Evolutionary conservation across 2,329 filamentous ascomycete genomes (phyloP).

Genomic region (Fusarium sp.): DNA sequence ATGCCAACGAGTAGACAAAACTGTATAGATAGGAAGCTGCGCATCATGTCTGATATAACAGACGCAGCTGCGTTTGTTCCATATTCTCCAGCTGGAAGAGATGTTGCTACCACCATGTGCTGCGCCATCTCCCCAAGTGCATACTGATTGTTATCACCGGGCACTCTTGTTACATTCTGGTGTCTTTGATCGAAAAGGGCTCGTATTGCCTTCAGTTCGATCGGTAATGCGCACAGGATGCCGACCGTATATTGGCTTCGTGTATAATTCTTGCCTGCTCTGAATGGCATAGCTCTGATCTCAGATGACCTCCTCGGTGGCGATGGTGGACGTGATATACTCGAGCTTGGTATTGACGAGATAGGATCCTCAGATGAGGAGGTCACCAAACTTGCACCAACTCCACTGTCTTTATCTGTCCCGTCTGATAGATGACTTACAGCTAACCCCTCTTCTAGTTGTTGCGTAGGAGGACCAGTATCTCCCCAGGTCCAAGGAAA

Average conservation of each 20-base stretch:
- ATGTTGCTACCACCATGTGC: background rate
- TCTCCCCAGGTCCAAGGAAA: background rate
- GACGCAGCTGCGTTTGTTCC: background rate
- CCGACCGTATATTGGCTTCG: background rate
- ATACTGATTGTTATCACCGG: background rate
- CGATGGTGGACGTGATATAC: too few species aligned
- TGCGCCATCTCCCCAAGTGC: background rate
- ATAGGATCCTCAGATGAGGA: background rate
- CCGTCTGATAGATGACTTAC: too few species aligned
- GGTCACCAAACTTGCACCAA: accelerated
- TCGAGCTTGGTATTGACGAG: background rate
- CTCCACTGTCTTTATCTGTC: background rate
- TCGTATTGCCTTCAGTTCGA: background rate
- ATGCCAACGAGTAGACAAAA: background rate
- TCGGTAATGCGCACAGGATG: background rate
- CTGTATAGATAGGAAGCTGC: background rate
- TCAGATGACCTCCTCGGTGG: background rate
- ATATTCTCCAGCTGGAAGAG: background rate
- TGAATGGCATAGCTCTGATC: accelerated
- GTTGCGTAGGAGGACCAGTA: background rate
- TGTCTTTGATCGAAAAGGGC: background rate
- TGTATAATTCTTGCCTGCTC: accelerated
- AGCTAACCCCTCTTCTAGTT: background rate
- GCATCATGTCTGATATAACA: background rate
- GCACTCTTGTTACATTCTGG: accelerated